Percentiles rank a stretch among this genome's conserved stretches.
Evolutionary conservation across 228 moss, liverwort and hornwort species (phyloP).

Genomic region (Sphagnum magellanicum): DNA sequence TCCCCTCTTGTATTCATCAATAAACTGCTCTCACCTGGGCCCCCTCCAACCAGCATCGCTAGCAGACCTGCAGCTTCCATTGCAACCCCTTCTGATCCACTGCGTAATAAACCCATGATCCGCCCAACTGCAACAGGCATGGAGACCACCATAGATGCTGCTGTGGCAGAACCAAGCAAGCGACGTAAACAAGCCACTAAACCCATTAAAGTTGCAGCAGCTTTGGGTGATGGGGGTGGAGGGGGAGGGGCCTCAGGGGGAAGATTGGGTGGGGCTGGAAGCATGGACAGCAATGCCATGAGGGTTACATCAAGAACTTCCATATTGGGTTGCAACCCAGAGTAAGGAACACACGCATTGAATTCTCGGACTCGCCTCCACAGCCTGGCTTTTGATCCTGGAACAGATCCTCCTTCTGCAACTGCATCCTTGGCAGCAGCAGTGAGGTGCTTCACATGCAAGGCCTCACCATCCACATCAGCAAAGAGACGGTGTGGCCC

Average conservation of each 20-base stretch:
- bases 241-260: conserved; percentile 92
- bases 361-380: conserved; percentile 98
- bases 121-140: conserved; percentile 86
- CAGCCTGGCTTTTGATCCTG: conserved; percentile 95
- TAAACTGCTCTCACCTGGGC: conserved; percentile 63
- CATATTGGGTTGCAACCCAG: conserved; percentile 74
- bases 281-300: conserved; percentile 89
- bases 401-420: conserved; percentile 84
- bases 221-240: conserved; percentile 95
- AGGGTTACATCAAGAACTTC: conserved; percentile 88
- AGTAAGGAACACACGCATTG: conserved; percentile 92
- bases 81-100: conserved; percentile 91
- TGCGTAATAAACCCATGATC: conserved; percentile 80
- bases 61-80: conserved; percentile 94
- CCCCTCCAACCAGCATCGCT: conserved; percentile 89
- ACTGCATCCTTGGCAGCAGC: conserved; percentile 97
- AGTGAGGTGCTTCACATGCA: conserved; percentile 89
- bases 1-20: conserved; percentile 67
- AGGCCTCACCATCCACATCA: conserved; percentile 93
- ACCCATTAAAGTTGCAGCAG: conserved; percentile 93
- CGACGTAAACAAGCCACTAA: conserved; percentile 87
- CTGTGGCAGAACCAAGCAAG: conserved; percentile 80
- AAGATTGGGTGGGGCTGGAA: conserved; percentile 70
- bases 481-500: conserved; percentile 90
- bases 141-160: conserved; percentile 82